phyloP scores from a whole-genome alignment of 2,329 filamentous ascomycete species.

The Fusarium kyushuense region DNA sequence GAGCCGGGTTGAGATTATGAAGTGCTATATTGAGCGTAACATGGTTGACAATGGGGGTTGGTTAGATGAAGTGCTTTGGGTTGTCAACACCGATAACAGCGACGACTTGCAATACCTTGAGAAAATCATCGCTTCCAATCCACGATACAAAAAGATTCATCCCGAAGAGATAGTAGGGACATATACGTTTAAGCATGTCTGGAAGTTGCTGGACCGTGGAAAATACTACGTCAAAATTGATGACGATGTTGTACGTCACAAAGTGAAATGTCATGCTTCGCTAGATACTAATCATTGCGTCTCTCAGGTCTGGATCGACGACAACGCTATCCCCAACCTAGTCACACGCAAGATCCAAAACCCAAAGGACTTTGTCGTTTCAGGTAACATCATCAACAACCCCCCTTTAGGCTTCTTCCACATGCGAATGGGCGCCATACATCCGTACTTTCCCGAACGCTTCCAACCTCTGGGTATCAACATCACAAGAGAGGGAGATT shows the following conservation, averaged over 20 bases:
- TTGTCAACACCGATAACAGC: conserved; percentile 26
- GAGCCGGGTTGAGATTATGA: conserved; percentile 26
- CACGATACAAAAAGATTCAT: conserved; percentile 31
- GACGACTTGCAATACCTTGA: conserved; percentile 32
- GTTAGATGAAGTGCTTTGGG: conserved; percentile 38
- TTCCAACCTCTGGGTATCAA: neutral
- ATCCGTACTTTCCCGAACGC: conserved; percentile 35
- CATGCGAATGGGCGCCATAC: conserved; percentile 35
- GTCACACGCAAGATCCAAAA: conserved; percentile 31
- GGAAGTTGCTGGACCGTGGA: conserved; percentile 33
- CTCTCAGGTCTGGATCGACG: conserved; percentile 37
- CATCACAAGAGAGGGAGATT: conserved; percentile 13
- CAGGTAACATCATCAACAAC: conserved; percentile 40
- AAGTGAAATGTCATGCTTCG: neutral
- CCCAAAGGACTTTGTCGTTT: conserved; percentile 32
- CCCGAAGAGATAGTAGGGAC: conserved; percentile 18
- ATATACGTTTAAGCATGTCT: conserved; percentile 36
- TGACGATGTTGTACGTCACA: conserved; percentile 27
- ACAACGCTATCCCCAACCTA: conserved; percentile 31
- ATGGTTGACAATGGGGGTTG: conserved; percentile 38
- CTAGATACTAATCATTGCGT: conserved; percentile 3
- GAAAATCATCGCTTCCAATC: conserved; percentile 30
- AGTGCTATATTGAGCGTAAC: conserved; percentile 40
- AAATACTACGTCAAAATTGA: conserved; percentile 45
- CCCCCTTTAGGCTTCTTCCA: conserved; percentile 40